These are phyloP conservation scores for Hebeloma cylindrosporum DNA, from an alignment of 768 basidiomycete genomes.

Conservation along the genomic window DNA sequence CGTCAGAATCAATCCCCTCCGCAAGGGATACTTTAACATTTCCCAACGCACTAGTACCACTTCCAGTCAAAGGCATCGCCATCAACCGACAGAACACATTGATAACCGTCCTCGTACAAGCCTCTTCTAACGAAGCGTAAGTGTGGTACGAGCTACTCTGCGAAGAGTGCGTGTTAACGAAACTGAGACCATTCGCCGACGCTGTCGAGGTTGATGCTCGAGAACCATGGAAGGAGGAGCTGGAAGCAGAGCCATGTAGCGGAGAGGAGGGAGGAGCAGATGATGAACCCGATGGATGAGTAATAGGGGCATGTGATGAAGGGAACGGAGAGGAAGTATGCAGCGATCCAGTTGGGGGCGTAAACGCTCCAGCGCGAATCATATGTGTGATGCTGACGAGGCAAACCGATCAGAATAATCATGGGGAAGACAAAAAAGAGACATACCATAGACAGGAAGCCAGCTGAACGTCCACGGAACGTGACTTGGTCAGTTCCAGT, in stretches of 20 bases:
- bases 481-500: conserved; percentile 56
- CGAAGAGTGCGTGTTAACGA: conserved; percentile 2
- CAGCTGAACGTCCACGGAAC: conserved; percentile 60
- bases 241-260: no score
- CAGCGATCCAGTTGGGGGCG: conserved; percentile 3
- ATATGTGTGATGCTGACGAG: conserved; percentile 55
- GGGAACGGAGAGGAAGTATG: conserved; percentile 3
- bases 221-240: background rate
- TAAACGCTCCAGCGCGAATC: conserved; percentile 44
- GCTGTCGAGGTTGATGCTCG: background rate
- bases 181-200: conserved; percentile 1
- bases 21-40: background rate
- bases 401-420: background rate
- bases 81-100: conserved; percentile 68
- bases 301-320: background rate
- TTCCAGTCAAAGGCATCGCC: conserved; percentile 21
- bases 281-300: background rate
- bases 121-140: conserved; percentile 44
- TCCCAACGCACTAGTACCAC: background rate
- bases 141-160: background rate
- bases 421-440: background rate
- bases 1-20: background rate
- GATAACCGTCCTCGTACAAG: conserved; percentile 58
- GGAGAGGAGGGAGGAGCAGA: background rate
- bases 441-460: conserved; percentile 69